These are phyloP conservation scores for Phytopythium helicoides DNA, from an alignment of 352 stramenopile genomes.

Conservation along the genomic window DNA sequence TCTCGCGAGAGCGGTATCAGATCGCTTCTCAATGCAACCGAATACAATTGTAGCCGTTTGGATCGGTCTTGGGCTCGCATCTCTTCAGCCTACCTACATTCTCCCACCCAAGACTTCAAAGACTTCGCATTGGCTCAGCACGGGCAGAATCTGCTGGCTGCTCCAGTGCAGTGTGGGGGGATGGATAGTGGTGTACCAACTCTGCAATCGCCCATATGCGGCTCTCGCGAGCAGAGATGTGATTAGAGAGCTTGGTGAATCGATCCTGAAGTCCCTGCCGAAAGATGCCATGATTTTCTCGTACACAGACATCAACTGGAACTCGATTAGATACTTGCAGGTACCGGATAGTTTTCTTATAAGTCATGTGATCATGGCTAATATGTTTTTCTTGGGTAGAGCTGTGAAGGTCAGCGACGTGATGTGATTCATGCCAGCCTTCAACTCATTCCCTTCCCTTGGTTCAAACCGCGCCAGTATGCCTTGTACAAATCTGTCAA, in stretches of 20 bases:
- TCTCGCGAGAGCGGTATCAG: conserved; percentile 89
- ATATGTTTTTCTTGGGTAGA: conserved; percentile 4
- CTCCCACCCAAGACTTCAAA: neutral
- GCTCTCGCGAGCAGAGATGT: conserved; percentile 15
- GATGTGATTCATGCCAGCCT: conserved; percentile 74
- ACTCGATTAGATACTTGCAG: conserved; percentile 72
- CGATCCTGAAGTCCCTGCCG: conserved; percentile 47
- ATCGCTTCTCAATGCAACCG: conserved; percentile 89
- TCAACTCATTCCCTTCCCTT: conserved; percentile 84
- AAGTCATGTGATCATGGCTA: neutral
- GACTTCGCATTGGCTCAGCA: too few relatives aligned
- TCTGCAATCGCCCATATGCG: conserved; percentile 2
- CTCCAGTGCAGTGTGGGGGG: neutral
- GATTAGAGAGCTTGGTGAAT: conserved; percentile 32
- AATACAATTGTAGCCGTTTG: conserved; percentile 88
- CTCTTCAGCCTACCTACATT: neutral
- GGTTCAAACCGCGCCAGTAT: conserved; percentile 54
- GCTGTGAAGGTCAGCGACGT: conserved; percentile 44
- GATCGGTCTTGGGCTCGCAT: conserved; percentile 59
- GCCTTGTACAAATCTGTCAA: conserved; percentile 26
- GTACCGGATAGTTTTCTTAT: conserved; percentile 1
- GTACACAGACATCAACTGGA: conserved; percentile 86
- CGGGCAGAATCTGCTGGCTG: neutral
- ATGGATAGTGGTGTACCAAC: conserved; percentile 18
- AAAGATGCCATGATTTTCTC: conserved; percentile 53